Percentiles rank a stretch among this genome's conserved stretches.
These are phyloP conservation scores for Penicillium sp. DNA, from an alignment of 2,329 filamentous ascomycete genomes.

Conservation along the genomic window DNA sequence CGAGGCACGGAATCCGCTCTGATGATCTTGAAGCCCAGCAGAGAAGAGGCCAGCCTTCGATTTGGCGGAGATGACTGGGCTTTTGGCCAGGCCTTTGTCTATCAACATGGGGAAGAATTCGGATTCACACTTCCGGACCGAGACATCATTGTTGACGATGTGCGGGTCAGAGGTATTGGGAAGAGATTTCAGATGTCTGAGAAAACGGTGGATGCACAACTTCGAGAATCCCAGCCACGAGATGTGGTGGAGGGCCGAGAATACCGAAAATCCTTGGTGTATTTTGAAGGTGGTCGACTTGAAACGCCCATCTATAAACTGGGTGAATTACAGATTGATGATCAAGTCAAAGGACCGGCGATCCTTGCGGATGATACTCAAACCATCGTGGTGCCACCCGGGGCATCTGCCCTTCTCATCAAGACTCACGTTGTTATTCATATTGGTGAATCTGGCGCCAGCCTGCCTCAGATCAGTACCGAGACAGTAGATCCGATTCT, in stretches of 20 bases:
- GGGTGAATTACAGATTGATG: conserved; percentile 69
- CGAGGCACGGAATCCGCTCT: conserved; percentile 33
- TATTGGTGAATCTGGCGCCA: conserved; percentile 29
- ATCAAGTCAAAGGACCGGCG: conserved; percentile 74
- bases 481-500: conserved; percentile 72
- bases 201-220: conserved; percentile 64
- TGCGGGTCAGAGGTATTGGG: conserved; percentile 82
- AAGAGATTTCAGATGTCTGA: conserved; percentile 77
- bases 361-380: conserved; percentile 70
- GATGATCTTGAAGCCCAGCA: conserved; percentile 29
- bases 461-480: conserved; percentile 31
- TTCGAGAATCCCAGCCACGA: conserved; percentile 54
- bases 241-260: conserved; percentile 51
- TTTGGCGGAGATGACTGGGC: conserved; percentile 71
- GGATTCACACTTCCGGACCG: conserved; percentile 83
- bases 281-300: conserved; percentile 77
- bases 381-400: conserved; percentile 45
- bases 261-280: conserved; percentile 69
- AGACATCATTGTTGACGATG: conserved; percentile 87
- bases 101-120: conserved; percentile 89
- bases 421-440: conserved; percentile 42
- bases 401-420: conserved; percentile 37
- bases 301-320: conserved; percentile 84
- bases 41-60: conserved; percentile 37
- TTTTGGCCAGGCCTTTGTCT: conserved; percentile 80